Evolutionary conservation across 306 rosid species (phyloP), one percentile per base, ranked within the genome.

Genomic region (Castanea crenata): DNA sequence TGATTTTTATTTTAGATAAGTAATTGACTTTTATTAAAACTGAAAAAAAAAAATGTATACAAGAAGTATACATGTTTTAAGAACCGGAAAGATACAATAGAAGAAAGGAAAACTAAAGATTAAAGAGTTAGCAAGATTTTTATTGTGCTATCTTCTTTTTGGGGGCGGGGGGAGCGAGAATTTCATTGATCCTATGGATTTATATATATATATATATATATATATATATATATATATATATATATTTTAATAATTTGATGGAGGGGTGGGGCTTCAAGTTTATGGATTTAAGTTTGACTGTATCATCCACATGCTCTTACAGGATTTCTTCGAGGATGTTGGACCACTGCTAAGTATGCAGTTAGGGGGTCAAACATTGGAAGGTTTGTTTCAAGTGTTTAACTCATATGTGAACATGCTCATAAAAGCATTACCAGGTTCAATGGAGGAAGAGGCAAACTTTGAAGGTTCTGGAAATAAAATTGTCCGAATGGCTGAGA

Each of bases 331-430:
- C 62, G 99, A 96, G 86, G 98, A 96, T 78, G 99, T 96, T 55
- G 99, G 99, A 74, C 99, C 98, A 38, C 86, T 93, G 80, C 96
- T 96, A 41, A 93, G 99, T 78, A 96, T 96, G 99, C 99, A 91
- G 91, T 84, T 96, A 91, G 99, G 99, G 55, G 97, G 98, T 79
- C 96, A 93, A 83, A 94, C 97, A 18, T 74, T 96, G 83, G 99
- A 93, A 82, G 99, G 99, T 69, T 81, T 96, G 84, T 90, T 91
- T 86, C 94, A 96, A 83, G 97, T 92, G 34, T 96, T 96, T 74
- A 86, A 93, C 79, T 90, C 97, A 57, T 96, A 91, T 81, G 80
- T 91, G 80, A 90, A 69, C 86, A 84, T 89, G 87, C 93, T 96
- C 55, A 87, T 96, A 58, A 93, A 90, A 88, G 99, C 99, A 79